Conservation (phyloP, 1,284 basidiomycete species). For the Malassezia slooffiae region DNA sequence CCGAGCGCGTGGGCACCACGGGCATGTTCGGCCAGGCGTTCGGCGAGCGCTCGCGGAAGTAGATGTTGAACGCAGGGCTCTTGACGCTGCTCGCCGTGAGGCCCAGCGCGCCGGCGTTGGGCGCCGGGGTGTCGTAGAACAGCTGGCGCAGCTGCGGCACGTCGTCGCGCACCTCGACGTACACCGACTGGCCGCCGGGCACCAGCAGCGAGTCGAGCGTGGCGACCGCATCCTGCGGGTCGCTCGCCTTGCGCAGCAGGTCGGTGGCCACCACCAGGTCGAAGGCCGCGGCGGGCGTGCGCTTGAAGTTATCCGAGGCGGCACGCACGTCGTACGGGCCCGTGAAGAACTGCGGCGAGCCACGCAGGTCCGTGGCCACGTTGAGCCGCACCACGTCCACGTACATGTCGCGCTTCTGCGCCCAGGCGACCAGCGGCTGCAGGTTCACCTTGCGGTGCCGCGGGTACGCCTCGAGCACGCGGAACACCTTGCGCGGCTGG, state of each 20-base stretch:
- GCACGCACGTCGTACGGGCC: constrained; percentile 14
- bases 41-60: not conserved
- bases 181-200: constrained; percentile 7
- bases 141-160: constrained; percentile 1
- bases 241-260: constrained; percentile 1
- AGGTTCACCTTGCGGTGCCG: constrained; percentile 15
- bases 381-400: constrained; percentile 15
- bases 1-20: not conserved
- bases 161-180: constrained; percentile 7
- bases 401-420: constrained; percentile 11
- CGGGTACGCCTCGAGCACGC: constrained; percentile 13
- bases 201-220: constrained; percentile 10
- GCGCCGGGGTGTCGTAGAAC: not conserved
- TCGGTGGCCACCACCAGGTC: constrained; percentile 8
- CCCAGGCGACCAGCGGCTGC: constrained; percentile 11
- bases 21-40: constrained; percentile 12
- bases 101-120: not conserved
- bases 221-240: not conserved
- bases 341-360: constrained; percentile 9
- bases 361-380: constrained; percentile 4
- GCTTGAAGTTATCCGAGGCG: constrained; percentile 6
- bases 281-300: constrained; percentile 10
- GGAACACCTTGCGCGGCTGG: constrained; percentile 14
- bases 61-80: constrained; percentile 9
- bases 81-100: not conserved